These are phyloP conservation scores for Saccharomyces paradoxus DNA, from an alignment of 805 yeast species.

Conservation along the genomic window DNA sequence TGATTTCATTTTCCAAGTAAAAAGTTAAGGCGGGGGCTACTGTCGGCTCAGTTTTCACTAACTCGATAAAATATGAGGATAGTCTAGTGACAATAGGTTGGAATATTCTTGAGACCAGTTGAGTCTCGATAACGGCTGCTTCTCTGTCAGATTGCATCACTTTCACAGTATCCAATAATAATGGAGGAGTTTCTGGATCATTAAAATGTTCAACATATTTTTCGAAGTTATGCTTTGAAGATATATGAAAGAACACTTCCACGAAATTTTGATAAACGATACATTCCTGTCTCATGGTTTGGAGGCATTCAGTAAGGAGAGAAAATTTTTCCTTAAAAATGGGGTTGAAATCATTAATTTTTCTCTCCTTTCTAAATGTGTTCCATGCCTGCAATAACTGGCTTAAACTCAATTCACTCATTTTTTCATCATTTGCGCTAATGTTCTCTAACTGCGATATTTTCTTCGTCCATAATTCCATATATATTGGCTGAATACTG, in stretches of 20 bases:
- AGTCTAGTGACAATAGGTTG: conserved; percentile 25
- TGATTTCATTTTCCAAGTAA: conserved; percentile 34
- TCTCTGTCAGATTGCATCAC: conserved; percentile 39
- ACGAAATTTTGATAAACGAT: conserved; percentile 43
- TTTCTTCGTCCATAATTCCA: conserved; percentile 18
- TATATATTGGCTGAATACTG: conserved; percentile 30
- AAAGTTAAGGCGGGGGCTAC: conserved; percentile 38
- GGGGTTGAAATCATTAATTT: conserved; percentile 6
- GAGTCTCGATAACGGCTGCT: conserved; percentile 37
- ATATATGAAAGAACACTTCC: conserved; percentile 38
- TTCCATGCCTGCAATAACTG: conserved; percentile 17
- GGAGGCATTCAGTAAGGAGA: conserved; percentile 9
- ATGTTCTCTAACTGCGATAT: conserved; percentile 2
- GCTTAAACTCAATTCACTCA: conserved; percentile 1
- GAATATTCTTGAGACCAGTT: conserved; percentile 41
- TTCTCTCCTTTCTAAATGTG: conserved; percentile 8
- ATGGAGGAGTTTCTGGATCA: conserved; percentile 17
- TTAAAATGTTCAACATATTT: conserved; percentile 33
- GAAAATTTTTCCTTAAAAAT: conserved; percentile 4
- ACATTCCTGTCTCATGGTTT: conserved; percentile 22
- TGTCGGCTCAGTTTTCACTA: conserved; percentile 34
- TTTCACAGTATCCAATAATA: conserved; percentile 28
- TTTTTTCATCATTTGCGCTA: conserved; percentile 1
- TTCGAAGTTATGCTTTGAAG: conserved; percentile 36
- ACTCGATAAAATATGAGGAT: conserved; percentile 25